These are phyloP conservation scores for Onygenales sp. DNA, from an alignment of 2,329 filamentous ascomycete genomes.

Conservation along the genomic window DNA sequence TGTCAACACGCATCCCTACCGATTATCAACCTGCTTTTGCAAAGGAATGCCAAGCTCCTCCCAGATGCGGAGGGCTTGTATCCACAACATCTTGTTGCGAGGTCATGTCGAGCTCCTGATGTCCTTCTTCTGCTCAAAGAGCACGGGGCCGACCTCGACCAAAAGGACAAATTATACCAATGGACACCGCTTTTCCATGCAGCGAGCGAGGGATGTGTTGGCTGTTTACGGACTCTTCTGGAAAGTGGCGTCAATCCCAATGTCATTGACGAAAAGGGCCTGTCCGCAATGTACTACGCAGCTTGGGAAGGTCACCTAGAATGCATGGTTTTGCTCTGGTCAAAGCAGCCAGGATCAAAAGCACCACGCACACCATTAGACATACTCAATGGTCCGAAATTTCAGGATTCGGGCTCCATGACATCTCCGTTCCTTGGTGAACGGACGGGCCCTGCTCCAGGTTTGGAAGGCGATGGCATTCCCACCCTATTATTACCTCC, in stretches of 20 bases:
- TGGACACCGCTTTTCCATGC: slow-evolving; percentile 97
- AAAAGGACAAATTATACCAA: slow-evolving; percentile 89
- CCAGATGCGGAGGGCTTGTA: slow-evolving; percentile 93
- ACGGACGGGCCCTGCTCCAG: slow-evolving; percentile 19
- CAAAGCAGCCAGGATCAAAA: slow-evolving; percentile 18
- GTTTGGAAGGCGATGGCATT: slow-evolving; percentile 60
- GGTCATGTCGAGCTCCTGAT: slow-evolving; percentile 72
- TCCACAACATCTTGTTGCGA: slow-evolving; percentile 91
- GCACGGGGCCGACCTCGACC: slow-evolving; percentile 82
- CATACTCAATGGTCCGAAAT: slow-evolving; percentile 24
- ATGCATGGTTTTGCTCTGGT: slow-evolving; percentile 76
- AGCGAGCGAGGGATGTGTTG: slow-evolving; percentile 88
- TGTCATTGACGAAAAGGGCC: slow-evolving; percentile 80
- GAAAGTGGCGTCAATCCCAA: slow-evolving; percentile 68
- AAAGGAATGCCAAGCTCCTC: slow-evolving; percentile 70
- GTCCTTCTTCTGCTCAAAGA: slow-evolving; percentile 71
- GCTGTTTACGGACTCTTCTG: slow-evolving; percentile 73
- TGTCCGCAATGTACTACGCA: slow-evolving; percentile 96
- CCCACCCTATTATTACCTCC: slow-evolving; percentile 86
- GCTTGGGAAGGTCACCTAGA: slow-evolving; percentile 95
- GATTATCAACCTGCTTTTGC: slow-evolving; percentile 76
- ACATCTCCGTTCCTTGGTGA: slow-evolving; percentile 6
- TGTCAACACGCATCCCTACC: slow-evolving; percentile 84
- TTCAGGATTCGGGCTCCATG: slow-evolving; percentile 17
- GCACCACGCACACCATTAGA: slow-evolving; percentile 22